These are phyloP conservation scores for Diaporthe batatas DNA, from an alignment of 2,329 filamentous ascomycete species.

Conservation along the genomic window DNA sequence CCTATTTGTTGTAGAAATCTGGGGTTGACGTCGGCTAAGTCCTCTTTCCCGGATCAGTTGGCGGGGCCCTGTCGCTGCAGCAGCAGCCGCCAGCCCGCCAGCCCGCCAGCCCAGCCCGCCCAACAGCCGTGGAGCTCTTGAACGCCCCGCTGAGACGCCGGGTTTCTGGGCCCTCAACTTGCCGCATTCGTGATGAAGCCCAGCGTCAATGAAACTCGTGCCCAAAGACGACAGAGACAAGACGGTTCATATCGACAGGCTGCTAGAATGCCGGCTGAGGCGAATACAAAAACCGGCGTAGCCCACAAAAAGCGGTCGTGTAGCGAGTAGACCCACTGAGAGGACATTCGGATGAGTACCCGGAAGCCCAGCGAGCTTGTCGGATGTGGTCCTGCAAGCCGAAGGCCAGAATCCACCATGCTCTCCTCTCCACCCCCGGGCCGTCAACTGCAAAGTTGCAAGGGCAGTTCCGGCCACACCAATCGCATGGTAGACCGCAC, in stretches of 20 bases:
- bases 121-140: neutral
- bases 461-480: neutral
- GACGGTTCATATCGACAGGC: neutral
- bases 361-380: constrained; percentile 7
- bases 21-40: constrained; percentile 32
- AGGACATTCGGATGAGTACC: constrained; percentile 19
- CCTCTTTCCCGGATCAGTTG: constrained; percentile 13
- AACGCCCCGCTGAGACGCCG: neutral
- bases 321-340: neutral
- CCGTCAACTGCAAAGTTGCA: neutral
- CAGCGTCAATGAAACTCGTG: neutral
- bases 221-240: neutral
- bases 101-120: neutral
- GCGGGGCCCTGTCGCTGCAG: neutral
- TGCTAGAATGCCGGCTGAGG: neutral
- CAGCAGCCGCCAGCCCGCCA: too few species aligned
- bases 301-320: neutral
- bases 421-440: neutral
- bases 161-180: constrained; percentile 11
- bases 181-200: constrained; percentile 5
- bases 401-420: neutral
- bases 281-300: neutral
- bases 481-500: neutral
- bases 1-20: constrained; percentile 23
- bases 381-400: constrained; percentile 7